A percentile compares a stretch with the other conserved stretches of the same genome.
Conservation (phyloP, 148 eudicot species). For the Rhododendron kiyosumense region DNA sequence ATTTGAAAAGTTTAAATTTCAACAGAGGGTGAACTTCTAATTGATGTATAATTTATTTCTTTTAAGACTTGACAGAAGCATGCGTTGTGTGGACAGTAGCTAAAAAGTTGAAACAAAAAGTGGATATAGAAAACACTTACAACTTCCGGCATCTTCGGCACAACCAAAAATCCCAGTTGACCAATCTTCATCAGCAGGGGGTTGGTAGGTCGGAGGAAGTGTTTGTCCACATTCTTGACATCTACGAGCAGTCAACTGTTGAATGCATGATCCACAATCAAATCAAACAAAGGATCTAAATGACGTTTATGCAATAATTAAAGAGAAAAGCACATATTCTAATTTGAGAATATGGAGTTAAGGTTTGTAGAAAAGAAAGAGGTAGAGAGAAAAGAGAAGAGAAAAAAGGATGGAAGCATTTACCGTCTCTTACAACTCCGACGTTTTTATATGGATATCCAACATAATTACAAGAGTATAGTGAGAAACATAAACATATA, state of each 20-base stretch:
- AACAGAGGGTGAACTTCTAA: neutral
- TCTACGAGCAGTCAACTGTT: conserved; percentile 27
- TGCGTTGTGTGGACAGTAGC: neutral
- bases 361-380: neutral
- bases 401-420: no score
- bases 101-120: neutral
- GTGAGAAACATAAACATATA: no score
- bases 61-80: neutral
- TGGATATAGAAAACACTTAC: conserved; percentile 18
- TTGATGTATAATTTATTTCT: neutral
- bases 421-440: no score
- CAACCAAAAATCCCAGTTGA: conserved; percentile 47
- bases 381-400: no score
- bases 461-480: no score
- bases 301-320: neutral
- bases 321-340: neutral
- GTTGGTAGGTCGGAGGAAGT: conserved; percentile 32
- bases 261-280: neutral
- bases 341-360: neutral
- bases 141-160: conserved; percentile 38
- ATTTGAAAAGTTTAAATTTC: no score
- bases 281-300: neutral
- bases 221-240: conserved; percentile 46
- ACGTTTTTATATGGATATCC: no score
- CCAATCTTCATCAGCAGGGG: conserved; percentile 52